These are phyloP conservation scores for Fomitopsis pinicola DNA, from an alignment of 1,284 basidiomycete genomes.

Conservation along the genomic window DNA sequence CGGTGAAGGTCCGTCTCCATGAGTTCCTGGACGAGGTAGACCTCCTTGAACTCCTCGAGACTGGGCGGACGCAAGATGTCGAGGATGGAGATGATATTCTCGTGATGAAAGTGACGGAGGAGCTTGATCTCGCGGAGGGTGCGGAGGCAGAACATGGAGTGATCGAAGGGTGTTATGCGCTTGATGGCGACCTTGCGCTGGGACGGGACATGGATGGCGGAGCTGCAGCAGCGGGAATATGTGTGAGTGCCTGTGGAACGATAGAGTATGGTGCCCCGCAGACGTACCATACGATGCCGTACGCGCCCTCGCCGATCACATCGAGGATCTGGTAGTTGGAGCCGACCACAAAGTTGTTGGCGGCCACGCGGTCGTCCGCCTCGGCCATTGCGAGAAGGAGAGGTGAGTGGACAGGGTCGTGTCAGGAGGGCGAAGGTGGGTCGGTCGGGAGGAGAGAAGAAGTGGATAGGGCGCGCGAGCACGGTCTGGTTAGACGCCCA, in stretches of 20 bases:
- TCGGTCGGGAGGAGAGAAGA: neutral
- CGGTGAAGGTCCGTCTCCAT: conserved; percentile 92
- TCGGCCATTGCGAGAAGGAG: conserved; percentile 10
- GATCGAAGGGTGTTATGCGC: conserved; percentile 83
- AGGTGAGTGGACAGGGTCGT: neutral
- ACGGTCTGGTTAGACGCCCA: neutral
- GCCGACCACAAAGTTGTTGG: conserved; percentile 51
- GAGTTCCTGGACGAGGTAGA: conserved; percentile 83
- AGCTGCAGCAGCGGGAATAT: conserved; percentile 34
- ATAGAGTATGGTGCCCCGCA: conserved; percentile 1
- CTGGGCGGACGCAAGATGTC: conserved; percentile 67
- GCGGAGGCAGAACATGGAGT: conserved; percentile 83
- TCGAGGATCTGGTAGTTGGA: conserved; percentile 69
- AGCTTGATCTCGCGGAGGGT: conserved; percentile 86
- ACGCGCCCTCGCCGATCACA: conserved; percentile 83
- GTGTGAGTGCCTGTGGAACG: neutral
- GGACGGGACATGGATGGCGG: conserved; percentile 65
- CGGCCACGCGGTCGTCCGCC: conserved; percentile 46
- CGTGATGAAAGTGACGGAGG: conserved; percentile 71
- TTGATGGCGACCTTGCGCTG: conserved; percentile 69
- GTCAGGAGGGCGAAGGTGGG: neutral
- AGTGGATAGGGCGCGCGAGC: no score
- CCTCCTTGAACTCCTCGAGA: conserved; percentile 72
- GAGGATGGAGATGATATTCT: conserved; percentile 83
- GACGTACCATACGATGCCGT: conserved; percentile 65